These are phyloP conservation scores for Septoria linicola DNA, from an alignment of 2,329 filamentous ascomycete species.

Conservation along the genomic window DNA sequence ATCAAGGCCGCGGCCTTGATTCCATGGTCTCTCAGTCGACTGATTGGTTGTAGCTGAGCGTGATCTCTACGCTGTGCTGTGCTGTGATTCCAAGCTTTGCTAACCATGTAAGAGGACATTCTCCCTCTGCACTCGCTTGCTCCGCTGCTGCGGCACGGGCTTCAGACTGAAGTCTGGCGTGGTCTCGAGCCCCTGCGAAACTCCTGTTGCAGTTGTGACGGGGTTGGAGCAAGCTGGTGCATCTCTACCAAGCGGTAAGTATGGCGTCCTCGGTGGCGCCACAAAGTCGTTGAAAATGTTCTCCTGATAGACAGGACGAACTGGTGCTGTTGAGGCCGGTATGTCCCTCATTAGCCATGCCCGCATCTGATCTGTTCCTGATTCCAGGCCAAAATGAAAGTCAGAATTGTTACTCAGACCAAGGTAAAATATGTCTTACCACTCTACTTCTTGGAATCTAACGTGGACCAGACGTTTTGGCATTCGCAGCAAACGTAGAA, in stretches of 20 bases:
- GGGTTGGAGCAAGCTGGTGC: neutral
- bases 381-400: constrained; percentile 4
- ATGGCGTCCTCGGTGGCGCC: constrained; percentile 2
- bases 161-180: too few species aligned
- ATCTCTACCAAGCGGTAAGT: constrained; percentile 5
- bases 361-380: constrained; percentile 9
- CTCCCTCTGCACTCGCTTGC: too few species aligned
- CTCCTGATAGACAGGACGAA: constrained; percentile 16
- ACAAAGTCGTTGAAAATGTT: constrained; percentile 11
- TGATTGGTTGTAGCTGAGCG: too few species aligned
- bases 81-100: too few species aligned
- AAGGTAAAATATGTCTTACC: constrained; percentile 4
- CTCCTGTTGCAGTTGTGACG: neutral
- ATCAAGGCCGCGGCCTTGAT: too few species aligned
- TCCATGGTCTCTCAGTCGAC: too few species aligned
- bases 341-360: constrained; percentile 5
- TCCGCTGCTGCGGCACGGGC: too few species aligned
- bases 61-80: too few species aligned
- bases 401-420: neutral
- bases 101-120: too few species aligned
- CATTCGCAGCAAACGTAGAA: constrained; percentile 84
- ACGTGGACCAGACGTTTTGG: constrained; percentile 71
- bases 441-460: constrained; percentile 32
- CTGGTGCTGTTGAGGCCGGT: neutral
- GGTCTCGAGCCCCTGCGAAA: neutral